Conservation (phyloP, 306 rosid genomes). For the Leucaena leucocephala region DNA sequence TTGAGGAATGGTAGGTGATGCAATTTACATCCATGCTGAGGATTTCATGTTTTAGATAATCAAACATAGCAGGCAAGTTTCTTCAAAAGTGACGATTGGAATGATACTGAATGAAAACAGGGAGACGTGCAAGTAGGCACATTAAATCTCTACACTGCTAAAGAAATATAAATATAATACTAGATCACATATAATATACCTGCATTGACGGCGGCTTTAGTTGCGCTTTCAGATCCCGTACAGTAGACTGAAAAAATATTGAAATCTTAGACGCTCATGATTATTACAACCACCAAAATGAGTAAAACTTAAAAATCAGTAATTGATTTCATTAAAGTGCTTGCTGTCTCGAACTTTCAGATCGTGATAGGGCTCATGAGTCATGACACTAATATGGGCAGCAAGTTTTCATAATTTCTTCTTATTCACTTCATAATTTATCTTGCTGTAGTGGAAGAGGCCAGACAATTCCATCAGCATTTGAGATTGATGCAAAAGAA, state of each 20-base stretch:
- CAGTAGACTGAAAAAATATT: constrained; percentile 69
- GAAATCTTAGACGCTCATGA: constrained; percentile 25
- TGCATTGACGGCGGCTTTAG: constrained; percentile 98
- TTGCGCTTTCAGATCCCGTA: constrained; percentile 86
- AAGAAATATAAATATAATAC: constrained; percentile 20
- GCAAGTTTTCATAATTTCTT: background rate
- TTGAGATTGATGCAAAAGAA: constrained; percentile 24
- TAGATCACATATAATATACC: constrained; percentile 46
- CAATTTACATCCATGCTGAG: constrained; percentile 1
- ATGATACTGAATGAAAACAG: background rate
- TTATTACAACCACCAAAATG: background rate
- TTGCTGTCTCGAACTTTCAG: background rate
- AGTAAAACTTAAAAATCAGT: background rate
- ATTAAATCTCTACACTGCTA: constrained; percentile 3
- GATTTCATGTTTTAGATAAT: constrained; percentile 18
- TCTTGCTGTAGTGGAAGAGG: constrained; percentile 13
- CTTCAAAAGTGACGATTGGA: background rate
- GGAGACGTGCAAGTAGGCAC: constrained; percentile 14
- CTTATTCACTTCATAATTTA: constrained; percentile 7
- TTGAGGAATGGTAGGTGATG: background rate
- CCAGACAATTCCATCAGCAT: background rate
- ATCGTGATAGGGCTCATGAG: background rate
- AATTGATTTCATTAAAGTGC: background rate
- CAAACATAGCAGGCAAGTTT: background rate
- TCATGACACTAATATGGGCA: background rate